Evolutionary conservation across 208 protist genomes (phyloP).

Genomic region (Leishmania mexicana): DNA sequence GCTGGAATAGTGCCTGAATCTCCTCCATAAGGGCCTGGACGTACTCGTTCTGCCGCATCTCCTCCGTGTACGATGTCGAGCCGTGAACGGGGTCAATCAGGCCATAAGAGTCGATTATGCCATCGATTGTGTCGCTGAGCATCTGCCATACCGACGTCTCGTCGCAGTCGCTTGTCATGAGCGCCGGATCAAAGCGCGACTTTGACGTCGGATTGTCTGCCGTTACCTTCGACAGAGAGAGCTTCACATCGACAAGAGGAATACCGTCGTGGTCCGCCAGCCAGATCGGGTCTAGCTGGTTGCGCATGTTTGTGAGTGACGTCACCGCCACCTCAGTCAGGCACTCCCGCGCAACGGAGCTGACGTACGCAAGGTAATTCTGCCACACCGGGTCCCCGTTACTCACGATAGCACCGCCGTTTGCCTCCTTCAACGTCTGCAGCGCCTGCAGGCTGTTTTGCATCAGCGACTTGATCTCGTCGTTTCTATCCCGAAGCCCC

Average conservation of each 20-base stretch:
- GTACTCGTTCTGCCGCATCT: conserved; percentile 63
- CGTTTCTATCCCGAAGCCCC: conserved; percentile 64
- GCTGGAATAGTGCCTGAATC: conserved; percentile 73
- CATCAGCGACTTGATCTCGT: conserved; percentile 83
- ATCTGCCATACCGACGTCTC: conserved; percentile 57
- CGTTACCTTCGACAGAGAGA: conserved; percentile 77
- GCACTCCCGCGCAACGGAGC: conserved; percentile 80
- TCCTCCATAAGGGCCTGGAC: conserved; percentile 67
- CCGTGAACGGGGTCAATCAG: conserved; percentile 62
- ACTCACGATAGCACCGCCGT: conserved; percentile 35
- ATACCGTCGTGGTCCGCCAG: conserved; percentile 88
- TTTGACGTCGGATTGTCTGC: conserved; percentile 38
- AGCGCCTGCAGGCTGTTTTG: conserved; percentile 80
- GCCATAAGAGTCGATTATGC: conserved; percentile 57
- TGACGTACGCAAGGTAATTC: conserved; percentile 92
- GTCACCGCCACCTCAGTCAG: conserved; percentile 72
- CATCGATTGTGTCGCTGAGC: conserved; percentile 69
- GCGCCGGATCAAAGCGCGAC: conserved; percentile 82
- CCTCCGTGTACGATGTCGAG: conserved; percentile 49
- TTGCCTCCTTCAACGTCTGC: conserved; percentile 74
- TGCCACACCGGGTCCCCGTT: conserved; percentile 75
- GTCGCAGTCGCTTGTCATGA: conserved; percentile 28
- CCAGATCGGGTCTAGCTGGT: conserved; percentile 92
- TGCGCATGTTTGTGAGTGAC: conserved; percentile 79
- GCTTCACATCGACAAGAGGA: conserved; percentile 92